Percentiles rank a stretch among this genome's conserved stretches.
These are phyloP conservation scores for Lyophyllum shimeji DNA, from an alignment of 768 basidiomycete genomes.

Conservation along the genomic window DNA sequence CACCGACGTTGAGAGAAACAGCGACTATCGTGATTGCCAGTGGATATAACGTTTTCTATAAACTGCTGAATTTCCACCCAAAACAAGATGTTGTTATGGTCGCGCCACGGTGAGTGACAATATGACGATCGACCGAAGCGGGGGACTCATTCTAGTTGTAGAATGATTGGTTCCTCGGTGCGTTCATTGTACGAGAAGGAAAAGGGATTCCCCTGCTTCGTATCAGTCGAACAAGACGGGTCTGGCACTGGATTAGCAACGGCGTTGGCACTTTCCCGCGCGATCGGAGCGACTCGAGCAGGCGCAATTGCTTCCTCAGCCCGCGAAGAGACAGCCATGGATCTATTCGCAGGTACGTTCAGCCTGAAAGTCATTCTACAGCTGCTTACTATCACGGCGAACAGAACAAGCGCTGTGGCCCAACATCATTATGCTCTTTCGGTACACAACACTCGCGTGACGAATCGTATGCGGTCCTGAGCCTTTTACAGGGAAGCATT, in stretches of 20 bases:
- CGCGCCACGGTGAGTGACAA: constrained; percentile 49
- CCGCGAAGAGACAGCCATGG: constrained; percentile 64
- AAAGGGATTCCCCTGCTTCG: constrained; percentile 63
- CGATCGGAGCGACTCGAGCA: constrained; percentile 61
- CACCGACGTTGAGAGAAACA: constrained; percentile 45
- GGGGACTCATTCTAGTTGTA: constrained; percentile 18
- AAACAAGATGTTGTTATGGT: constrained; percentile 66
- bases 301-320: constrained; percentile 65
- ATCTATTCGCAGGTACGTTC: constrained; percentile 49
- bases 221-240: constrained; percentile 64
- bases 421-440: constrained; percentile 63
- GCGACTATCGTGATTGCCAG: constrained; percentile 59
- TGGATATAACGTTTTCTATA: constrained; percentile 66
- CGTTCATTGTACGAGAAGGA: constrained; percentile 59
- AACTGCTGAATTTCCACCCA: constrained; percentile 51
- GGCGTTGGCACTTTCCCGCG: constrained; percentile 55
- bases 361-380: neutral
- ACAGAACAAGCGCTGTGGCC: constrained; percentile 65
- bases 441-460: constrained; percentile 27
- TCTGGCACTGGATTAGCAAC: constrained; percentile 43
- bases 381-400: neutral
- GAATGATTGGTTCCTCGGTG: constrained; percentile 69
- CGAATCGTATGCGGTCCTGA: neutral
- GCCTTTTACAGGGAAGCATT: constrained; percentile 48
- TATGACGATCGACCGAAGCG: neutral